Conservation (phyloP, 768 basidiomycete species). For the Chlorophyllum brunneum region DNA sequence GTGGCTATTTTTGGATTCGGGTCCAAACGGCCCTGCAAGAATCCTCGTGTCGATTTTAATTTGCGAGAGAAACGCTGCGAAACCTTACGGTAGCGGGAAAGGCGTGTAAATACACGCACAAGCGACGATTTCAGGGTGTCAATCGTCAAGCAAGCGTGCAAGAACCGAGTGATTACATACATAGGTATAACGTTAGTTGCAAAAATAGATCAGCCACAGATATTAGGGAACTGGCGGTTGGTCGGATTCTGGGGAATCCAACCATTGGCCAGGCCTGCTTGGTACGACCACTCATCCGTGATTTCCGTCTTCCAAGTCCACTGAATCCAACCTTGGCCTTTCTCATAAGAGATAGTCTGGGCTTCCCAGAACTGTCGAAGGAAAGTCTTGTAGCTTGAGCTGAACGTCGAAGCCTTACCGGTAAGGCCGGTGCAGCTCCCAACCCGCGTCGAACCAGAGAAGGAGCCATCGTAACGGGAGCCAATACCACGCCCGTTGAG, state of each 20-base stretch:
- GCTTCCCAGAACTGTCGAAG: constrained; percentile 82
- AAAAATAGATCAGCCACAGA: constrained; percentile 44
- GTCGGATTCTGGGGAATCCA: constrained; percentile 76
- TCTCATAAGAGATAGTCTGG: constrained; percentile 71
- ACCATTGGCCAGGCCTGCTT: constrained; percentile 71
- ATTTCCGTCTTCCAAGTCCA: constrained; percentile 86
- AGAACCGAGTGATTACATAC: neutral
- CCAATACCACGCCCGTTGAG: constrained; percentile 80
- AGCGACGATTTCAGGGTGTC: too few relatives aligned
- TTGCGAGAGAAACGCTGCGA: too few relatives aligned
- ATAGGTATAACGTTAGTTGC: too few relatives aligned
- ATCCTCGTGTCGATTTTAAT: too few relatives aligned
- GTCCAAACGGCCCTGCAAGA: too few relatives aligned
- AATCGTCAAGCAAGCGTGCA: too few relatives aligned
- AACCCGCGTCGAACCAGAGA: constrained; percentile 56
- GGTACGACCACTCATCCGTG: constrained; percentile 89
- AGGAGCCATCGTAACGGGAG: constrained; percentile 62
- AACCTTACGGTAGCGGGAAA: too few relatives aligned
- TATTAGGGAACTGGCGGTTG: constrained; percentile 49
- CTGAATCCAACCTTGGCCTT: constrained; percentile 69
- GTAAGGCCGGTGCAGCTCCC: constrained; percentile 76
- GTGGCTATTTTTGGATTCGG: too few relatives aligned
- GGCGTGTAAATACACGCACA: too few relatives aligned
- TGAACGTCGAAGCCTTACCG: constrained; percentile 73
- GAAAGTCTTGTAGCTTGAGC: constrained; percentile 75